These are phyloP conservation scores for Aureoboletus auriporus DNA, from an alignment of 768 basidiomycete species.

Conservation along the genomic window DNA sequence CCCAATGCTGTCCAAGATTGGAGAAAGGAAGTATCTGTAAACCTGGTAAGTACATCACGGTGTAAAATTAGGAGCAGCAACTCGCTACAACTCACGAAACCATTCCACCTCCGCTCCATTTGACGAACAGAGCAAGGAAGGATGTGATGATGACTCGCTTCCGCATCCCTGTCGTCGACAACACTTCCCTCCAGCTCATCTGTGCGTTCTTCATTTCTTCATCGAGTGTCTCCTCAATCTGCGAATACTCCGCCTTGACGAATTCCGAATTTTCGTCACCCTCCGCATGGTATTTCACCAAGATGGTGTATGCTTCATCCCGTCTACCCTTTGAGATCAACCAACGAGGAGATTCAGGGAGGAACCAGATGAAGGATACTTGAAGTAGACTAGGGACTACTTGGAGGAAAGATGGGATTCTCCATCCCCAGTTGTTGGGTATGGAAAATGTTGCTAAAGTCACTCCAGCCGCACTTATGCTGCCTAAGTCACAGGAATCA, in stretches of 20 bases:
- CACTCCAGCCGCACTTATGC: slow-evolving; percentile 39
- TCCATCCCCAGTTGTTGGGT: slow-evolving; percentile 57
- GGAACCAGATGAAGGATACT: slow-evolving; percentile 49
- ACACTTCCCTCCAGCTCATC: not conserved
- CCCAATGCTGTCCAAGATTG: slow-evolving; percentile 12
- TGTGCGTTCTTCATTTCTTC: slow-evolving; percentile 5
- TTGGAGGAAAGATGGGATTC: slow-evolving; percentile 58
- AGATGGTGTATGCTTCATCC: slow-evolving; percentile 43
- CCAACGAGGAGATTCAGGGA: slow-evolving; percentile 68
- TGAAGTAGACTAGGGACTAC: slow-evolving; percentile 49
- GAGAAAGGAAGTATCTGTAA: slow-evolving; percentile 10
- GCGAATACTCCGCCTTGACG: slow-evolving; percentile 52
- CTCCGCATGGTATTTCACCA: slow-evolving; percentile 61
- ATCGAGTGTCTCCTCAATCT: slow-evolving; percentile 54
- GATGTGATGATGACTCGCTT: slow-evolving; percentile 11
- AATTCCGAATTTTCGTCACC: slow-evolving; percentile 48
- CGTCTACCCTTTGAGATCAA: slow-evolving; percentile 52
- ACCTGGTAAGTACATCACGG: not conserved
- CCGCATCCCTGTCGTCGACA: slow-evolving; percentile 10
- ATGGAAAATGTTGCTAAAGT: slow-evolving; percentile 66
- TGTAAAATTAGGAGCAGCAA: not conserved
- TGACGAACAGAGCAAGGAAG: slow-evolving; percentile 7
- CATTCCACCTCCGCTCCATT: slow-evolving; percentile 12
- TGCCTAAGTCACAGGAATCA: slow-evolving; percentile 1
- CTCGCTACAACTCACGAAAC: slow-evolving; percentile 2